A percentile compares a stretch with the other conserved stretches of the same genome.
These are phyloP conservation scores for Boletus bicolor DNA, from an alignment of 768 basidiomycete species.

Conservation along the genomic window DNA sequence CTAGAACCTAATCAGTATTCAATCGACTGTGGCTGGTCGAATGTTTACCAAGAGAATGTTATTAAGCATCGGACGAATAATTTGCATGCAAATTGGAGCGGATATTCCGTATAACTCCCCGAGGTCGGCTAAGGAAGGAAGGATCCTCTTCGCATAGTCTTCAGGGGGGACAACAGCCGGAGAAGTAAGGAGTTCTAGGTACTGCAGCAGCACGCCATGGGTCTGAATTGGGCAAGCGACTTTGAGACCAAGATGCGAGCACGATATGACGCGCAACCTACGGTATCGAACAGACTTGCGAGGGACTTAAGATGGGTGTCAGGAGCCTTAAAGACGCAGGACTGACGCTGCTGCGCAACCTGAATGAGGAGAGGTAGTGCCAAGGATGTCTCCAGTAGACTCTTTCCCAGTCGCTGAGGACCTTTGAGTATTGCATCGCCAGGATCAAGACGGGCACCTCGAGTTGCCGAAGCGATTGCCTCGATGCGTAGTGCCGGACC, in stretches of 20 bases:
- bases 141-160: constrained; percentile 69
- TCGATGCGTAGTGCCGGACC: constrained; percentile 86
- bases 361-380: constrained; percentile 90
- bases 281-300: constrained; percentile 84
- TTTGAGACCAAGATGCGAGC: constrained; percentile 19
- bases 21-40: background rate
- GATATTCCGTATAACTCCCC: constrained; percentile 75
- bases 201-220: constrained; percentile 90
- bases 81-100: constrained; percentile 89
- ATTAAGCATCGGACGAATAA: constrained; percentile 80
- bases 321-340: constrained; percentile 70
- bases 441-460: constrained; percentile 71
- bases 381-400: constrained; percentile 63
- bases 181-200: constrained; percentile 80
- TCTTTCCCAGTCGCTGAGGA: constrained; percentile 63
- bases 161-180: constrained; percentile 62
- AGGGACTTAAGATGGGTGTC: constrained; percentile 84
- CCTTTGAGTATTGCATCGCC: constrained; percentile 62
- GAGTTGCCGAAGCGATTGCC: constrained; percentile 74
- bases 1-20: constrained; percentile 33
- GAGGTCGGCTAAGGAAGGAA: constrained; percentile 75
- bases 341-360: constrained; percentile 87
- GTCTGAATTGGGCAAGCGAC: constrained; percentile 49
- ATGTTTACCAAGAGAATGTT: constrained; percentile 53
- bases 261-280: constrained; percentile 41